A percentile compares a stretch with the other conserved stretches of the same genome.
phyloP scores from a whole-genome alignment of 768 basidiomycete genomes.

The Naganishia kalamii region DNA sequence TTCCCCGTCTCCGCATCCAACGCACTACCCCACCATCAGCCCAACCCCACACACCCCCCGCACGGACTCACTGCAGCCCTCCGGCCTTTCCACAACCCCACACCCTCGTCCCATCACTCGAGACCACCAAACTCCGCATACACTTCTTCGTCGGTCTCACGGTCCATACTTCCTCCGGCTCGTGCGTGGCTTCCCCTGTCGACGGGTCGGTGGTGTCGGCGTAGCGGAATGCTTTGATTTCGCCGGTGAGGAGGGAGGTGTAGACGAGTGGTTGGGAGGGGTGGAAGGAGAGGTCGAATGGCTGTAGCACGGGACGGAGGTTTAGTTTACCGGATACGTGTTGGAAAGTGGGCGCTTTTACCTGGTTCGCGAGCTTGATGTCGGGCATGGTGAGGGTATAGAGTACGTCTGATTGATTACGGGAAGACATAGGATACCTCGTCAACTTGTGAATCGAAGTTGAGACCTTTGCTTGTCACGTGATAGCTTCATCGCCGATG shows the following conservation, averaged over 20 bases:
- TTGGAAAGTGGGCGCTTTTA: conserved; percentile 11
- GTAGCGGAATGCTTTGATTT: conserved; percentile 74
- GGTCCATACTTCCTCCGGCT: conserved; percentile 54
- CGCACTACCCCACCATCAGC: conserved; percentile 38
- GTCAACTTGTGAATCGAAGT: too few species aligned
- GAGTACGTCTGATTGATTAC: not conserved
- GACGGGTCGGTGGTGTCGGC: conserved; percentile 53
- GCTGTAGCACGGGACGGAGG: conserved; percentile 55
- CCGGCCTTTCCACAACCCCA: conserved; percentile 79
- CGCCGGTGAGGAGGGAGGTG: conserved; percentile 65
- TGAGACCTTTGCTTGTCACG: too few species aligned
- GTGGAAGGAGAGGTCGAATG: conserved; percentile 86
- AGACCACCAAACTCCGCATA: conserved; percentile 65
- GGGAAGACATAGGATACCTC: too few species aligned
- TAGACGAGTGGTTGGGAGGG: conserved; percentile 67
- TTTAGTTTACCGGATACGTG: not conserved
- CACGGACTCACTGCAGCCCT: conserved; percentile 59
- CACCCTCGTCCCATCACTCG: conserved; percentile 62
- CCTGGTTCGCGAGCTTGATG: conserved; percentile 43
- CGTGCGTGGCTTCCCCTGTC: conserved; percentile 48
- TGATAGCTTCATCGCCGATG: too few species aligned
- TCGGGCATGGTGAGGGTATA: conserved; percentile 35
- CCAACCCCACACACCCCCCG: conserved; percentile 35
- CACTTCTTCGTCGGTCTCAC: conserved; percentile 74
- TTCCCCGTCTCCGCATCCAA: conserved; percentile 32